Evolutionary conservation across 257 asterid species (phyloP), one percentile per base, ranked within the genome.

Genomic region (Verbascum thapsus): DNA sequence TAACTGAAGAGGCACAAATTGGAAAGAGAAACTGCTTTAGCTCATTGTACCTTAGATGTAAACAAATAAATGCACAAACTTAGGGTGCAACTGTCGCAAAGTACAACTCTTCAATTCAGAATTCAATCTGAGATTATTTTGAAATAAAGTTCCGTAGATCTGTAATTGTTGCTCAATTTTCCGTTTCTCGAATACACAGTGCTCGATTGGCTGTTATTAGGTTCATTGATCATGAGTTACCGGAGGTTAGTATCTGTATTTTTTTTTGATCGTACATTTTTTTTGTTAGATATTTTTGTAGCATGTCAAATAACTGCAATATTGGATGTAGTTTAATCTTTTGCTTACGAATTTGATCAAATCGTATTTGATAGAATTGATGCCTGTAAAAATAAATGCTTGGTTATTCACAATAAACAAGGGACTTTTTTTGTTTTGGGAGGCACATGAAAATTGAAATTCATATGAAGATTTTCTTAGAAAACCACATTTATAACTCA

Each of bases 201-300:
- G 62, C 30, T 9, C 5, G 66, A 62, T 63, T 63, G 50, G 61
- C 69, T 51, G 75, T 50, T 13, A 17, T 37, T 42, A 5, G 1
- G 15, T 9, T 48, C 53, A 23, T 63, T 61, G 35, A 53, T 39
- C 55, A 83, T 83, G 90, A 85, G 66, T 58, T 83, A 83, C 66
- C 85, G 94, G 69, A 83, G 94, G 90, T 73, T 62, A 50, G 81
- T 66, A 16, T 30, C 60, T 40, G 15, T 42, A 7, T 60, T 26
- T n/a, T 12, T 4, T 19, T 15, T 57, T 7, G n/a, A n/a, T n/a
- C n/a, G n/a, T n/a, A n/a, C n/a, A n/a, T 67, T 53, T 30, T 58
- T 37, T 37, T 22, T 35, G 30, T 38, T 23, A 17, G 53, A 49
- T 64, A 18, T 32, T 72, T 58, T 73, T 71, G 53, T 67, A 1